Base-by-base conservation (phyloP, 2,329 filamentous ascomycete genomes). In the Verticillium isaacii region DNA sequence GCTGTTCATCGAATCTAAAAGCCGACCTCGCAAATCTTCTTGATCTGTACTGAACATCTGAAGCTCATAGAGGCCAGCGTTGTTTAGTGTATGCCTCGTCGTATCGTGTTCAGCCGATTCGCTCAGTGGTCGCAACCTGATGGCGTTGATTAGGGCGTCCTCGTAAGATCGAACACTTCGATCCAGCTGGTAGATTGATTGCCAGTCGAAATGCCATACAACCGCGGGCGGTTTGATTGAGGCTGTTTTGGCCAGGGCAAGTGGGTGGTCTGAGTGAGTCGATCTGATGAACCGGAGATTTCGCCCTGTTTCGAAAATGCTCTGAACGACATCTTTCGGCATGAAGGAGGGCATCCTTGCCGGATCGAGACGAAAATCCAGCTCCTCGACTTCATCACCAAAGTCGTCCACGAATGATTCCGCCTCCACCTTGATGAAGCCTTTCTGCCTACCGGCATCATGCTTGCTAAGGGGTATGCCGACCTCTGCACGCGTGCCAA, bases 301-400 rank as follows among this genome's bases (percentile, higher is more conserved):
- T 68, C 84, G 85, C 4, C 91, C 92, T 3, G 88, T 90, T 71
- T 96, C 91, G 66, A 94, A 93, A n/a, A 95, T 85, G 5, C 82
- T 78, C 58, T 84, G 82, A 3, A 86, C 88, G 66, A 93, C 84
- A 62, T 95, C 91, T 5, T 78, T 72, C 0, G 88, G 83, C 55
- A 96, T 80, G 66, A 95, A 95, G 2, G 81, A 78, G 0, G 91
- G 91, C 75, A 95, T 86, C 64, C 85, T 84, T 32, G 83, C 78
- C 25, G 80, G 78, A 63, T 89, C 86, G 36, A 93, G 81, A 6
- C 85, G 75, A 66, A 85, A 91, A 64, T 90, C 85, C 1, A 81
- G 71, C 25, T 86, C 83, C 45, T 83, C 81, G 9, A 80, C 74
- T 67, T 88, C 80, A 23, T 84, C 79, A 1, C 83, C 85, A 63